These are phyloP conservation scores for Xylaria sp. DNA, from an alignment of 2,329 filamentous ascomycete species.

Conservation along the genomic window DNA sequence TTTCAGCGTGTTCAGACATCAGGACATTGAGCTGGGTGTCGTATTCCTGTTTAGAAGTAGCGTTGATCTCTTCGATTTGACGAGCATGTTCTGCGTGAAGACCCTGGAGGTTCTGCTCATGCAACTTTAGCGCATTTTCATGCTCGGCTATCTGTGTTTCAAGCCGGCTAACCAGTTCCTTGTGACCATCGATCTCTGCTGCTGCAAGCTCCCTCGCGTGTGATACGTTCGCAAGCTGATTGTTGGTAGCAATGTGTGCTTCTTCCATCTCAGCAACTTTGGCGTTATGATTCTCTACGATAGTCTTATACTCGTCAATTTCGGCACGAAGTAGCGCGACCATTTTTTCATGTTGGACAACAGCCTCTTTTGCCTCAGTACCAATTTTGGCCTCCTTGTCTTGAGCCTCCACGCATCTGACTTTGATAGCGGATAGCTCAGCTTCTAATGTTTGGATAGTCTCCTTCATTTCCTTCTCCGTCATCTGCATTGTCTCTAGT, in stretches of 20 bases:
- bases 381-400: slow-evolving; percentile 53
- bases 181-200: slow-evolving; percentile 59
- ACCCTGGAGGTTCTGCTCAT: slow-evolving; percentile 63
- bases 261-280: slow-evolving; percentile 81
- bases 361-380: slow-evolving; percentile 60
- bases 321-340: slow-evolving; percentile 74
- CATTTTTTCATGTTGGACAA: slow-evolving; percentile 68
- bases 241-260: slow-evolving; percentile 72
- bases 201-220: slow-evolving; percentile 66
- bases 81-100: slow-evolving; percentile 63
- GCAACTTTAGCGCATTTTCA: slow-evolving; percentile 65
- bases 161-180: slow-evolving; percentile 62
- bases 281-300: slow-evolving; percentile 74
- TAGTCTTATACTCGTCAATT: slow-evolving; percentile 82
- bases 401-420: slow-evolving; percentile 59
- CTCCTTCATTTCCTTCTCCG: slow-evolving; percentile 76
- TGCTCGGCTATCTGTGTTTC: slow-evolving; percentile 71
- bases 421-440: slow-evolving; percentile 65
- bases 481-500: slow-evolving; percentile 75
- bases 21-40: slow-evolving; percentile 69
- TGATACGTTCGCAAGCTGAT: slow-evolving; percentile 74
- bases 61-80: slow-evolving; percentile 62
- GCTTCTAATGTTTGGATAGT: slow-evolving; percentile 80
- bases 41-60: slow-evolving; percentile 64
- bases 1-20: slow-evolving; percentile 69